A percentile compares a stretch with the other conserved stretches of the same genome.
phyloP scores from a whole-genome alignment of 1,284 basidiomycete genomes.

The Grifola frondosa region DNA sequence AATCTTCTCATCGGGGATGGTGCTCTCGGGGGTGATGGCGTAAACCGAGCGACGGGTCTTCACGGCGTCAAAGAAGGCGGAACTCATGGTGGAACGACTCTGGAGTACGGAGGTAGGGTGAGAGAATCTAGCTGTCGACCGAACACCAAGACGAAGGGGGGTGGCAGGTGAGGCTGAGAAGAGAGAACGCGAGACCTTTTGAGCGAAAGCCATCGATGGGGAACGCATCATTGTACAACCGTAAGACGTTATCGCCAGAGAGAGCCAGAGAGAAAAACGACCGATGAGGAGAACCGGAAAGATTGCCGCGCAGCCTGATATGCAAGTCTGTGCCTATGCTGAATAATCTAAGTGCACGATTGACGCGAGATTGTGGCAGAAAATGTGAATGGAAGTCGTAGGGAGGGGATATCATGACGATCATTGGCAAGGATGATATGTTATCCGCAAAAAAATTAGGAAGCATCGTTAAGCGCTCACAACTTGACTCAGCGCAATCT shows the following conservation, averaged over 20 bases:
- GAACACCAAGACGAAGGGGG: too few species aligned
- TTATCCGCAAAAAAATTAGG: too few species aligned
- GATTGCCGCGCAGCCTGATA: conserved; percentile 1
- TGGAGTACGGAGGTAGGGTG: conserved; percentile 1
- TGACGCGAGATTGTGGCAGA: too few species aligned
- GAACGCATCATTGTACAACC: conserved; percentile 9
- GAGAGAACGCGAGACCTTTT: background rate
- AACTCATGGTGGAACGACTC: conserved; percentile 19
- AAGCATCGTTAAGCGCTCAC: too few species aligned
- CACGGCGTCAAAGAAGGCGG: conserved; percentile 24
- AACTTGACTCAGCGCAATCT: too few species aligned
- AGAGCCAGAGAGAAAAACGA: background rate
- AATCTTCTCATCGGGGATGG: conserved; percentile 25
- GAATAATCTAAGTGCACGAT: background rate
- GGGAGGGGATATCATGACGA: too few species aligned
- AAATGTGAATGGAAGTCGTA: too few species aligned
- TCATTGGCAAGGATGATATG: too few species aligned
- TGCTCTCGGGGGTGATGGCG: conserved; percentile 21
- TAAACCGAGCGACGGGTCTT: conserved; percentile 25
- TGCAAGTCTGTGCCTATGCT: background rate
- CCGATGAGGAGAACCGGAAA: background rate
- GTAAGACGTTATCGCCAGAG: conserved; percentile 9
- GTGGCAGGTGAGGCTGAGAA: background rate
- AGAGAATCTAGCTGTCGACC: too few species aligned
- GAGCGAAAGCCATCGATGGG: conserved; percentile 9